phyloP scores from a whole-genome alignment of 2,329 filamentous ascomycete species.

The Amauroascus niger region DNA sequence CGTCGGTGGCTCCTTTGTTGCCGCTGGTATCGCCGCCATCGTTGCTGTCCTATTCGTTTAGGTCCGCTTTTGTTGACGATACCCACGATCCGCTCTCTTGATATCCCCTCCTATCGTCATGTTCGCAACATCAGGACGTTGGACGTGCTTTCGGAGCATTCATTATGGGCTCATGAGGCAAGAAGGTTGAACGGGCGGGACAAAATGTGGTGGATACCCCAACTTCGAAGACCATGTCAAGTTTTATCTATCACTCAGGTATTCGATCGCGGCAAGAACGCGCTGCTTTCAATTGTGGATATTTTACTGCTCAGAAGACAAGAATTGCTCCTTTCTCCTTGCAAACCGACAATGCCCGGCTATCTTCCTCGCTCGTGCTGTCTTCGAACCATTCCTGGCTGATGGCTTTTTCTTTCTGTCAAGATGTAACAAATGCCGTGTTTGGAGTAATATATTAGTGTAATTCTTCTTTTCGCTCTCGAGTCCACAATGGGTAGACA shows the following conservation, averaged over 20 bases:
- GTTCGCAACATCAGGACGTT: constrained; percentile 8
- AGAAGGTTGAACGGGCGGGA: neutral
- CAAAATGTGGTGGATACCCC: neutral
- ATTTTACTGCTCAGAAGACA: neutral
- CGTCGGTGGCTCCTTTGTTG: constrained; percentile 23
- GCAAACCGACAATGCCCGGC: too few species aligned
- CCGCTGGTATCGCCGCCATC: constrained; percentile 24
- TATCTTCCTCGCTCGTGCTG: neutral
- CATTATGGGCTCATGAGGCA: neutral
- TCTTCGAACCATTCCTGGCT: neutral
- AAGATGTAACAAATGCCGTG: constrained; percentile 4
- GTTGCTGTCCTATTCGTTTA: constrained; percentile 27
- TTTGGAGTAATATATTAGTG: constrained; percentile 2
- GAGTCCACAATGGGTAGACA: neutral
- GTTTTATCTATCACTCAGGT: neutral
- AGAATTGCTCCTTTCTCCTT: neutral
- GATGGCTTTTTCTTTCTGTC: neutral
- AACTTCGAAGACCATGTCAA: neutral
- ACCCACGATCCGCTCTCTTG: constrained; percentile 15
- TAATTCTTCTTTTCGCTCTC: neutral
- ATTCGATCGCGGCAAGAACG: neutral
- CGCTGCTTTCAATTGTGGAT: constrained; percentile 3
- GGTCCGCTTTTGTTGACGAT: constrained; percentile 19
- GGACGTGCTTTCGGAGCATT: constrained; percentile 10
- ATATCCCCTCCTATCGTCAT: constrained; percentile 9